Conservation (phyloP, 2,329 filamentous ascomycete species). For the Penicillium sp. region DNA sequence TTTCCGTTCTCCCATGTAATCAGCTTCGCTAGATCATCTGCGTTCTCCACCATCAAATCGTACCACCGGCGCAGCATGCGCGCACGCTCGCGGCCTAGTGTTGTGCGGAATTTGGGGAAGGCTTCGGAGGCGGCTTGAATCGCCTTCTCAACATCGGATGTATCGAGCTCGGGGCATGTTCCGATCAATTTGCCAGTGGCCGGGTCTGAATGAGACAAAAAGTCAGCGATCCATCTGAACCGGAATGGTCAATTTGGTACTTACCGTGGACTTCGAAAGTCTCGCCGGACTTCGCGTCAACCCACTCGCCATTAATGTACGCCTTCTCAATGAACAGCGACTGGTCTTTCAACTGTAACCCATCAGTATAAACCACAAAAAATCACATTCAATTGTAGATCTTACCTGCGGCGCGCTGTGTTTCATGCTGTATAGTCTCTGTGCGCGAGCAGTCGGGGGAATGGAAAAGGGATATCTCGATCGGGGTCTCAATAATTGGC, state of each 20-base stretch:
- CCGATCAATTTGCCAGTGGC: slow-evolving; percentile 79
- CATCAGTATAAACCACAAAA: slow-evolving; percentile 1
- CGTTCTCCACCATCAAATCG: slow-evolving; percentile 64
- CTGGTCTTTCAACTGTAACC: slow-evolving; percentile 67
- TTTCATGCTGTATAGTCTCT: slow-evolving; percentile 44
- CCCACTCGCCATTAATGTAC: slow-evolving; percentile 93
- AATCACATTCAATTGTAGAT: neutral
- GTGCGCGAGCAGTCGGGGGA: slow-evolving; percentile 33
- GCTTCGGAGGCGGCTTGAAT: slow-evolving; percentile 81
- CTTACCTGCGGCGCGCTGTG: slow-evolving; percentile 44
- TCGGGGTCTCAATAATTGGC: slow-evolving; percentile 38
- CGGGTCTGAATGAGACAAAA: slow-evolving; percentile 61
- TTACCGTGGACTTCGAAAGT: slow-evolving; percentile 82
- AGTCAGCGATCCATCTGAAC: neutral
- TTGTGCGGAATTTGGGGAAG: slow-evolving; percentile 60
- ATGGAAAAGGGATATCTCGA: slow-evolving; percentile 39
- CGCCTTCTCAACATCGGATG: slow-evolving; percentile 73
- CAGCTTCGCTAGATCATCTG: slow-evolving; percentile 64
- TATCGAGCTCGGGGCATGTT: slow-evolving; percentile 76
- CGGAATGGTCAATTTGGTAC: neutral
- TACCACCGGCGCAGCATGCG: slow-evolving; percentile 67
- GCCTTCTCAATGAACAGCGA: slow-evolving; percentile 80
- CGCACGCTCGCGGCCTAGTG: slow-evolving; percentile 60
- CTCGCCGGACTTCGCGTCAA: slow-evolving; percentile 79
- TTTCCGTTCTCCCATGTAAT: slow-evolving; percentile 72